Conservation (phyloP, 495 filamentous ascomycete genomes). For the Neurospora intermedia region DNA sequence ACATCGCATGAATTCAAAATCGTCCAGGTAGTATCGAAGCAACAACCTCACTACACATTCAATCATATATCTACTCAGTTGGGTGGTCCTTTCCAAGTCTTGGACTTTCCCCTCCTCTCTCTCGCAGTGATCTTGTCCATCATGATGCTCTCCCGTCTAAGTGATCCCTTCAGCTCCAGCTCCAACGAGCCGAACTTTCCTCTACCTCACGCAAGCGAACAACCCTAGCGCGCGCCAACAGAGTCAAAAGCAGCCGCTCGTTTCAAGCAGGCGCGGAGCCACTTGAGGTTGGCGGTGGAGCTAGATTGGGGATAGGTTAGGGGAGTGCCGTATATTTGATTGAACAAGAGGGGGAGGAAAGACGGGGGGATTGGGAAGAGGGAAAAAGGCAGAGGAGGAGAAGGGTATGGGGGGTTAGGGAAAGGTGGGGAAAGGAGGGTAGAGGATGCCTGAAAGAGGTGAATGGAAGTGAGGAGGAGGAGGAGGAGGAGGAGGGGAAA, state of each 20-base stretch:
- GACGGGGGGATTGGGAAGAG: slow-evolving; percentile 1
- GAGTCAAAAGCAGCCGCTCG: slow-evolving; percentile 18
- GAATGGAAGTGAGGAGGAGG: neutral
- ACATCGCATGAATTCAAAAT: neutral
- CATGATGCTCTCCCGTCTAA: neutral
- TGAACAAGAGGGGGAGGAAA: slow-evolving; percentile 9
- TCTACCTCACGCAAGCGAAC: slow-evolving; percentile 22
- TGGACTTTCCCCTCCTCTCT: neutral
- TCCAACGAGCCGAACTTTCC: slow-evolving; percentile 15
- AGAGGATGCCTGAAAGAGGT: neutral
- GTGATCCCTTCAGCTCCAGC: neutral
- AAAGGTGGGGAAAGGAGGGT: slow-evolving; percentile 1
- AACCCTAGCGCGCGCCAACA: slow-evolving; percentile 14
- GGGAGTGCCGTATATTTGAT: slow-evolving; percentile 13
- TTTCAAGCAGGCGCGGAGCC: slow-evolving; percentile 12
- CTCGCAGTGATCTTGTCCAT: neutral
- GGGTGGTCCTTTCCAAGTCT: too few relatives aligned
- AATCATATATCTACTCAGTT: neutral
- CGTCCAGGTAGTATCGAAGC: neutral
- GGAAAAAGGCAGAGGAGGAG: slow-evolving; percentile 1
- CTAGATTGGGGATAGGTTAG: slow-evolving; percentile 7
- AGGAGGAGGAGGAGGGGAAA: neutral
- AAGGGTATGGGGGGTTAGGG: slow-evolving; percentile 5
- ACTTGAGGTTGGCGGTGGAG: slow-evolving; percentile 13
- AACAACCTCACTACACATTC: neutral